Evolutionary conservation across 225 moss, liverwort and hornwort genomes (phyloP), one percentile per base, ranked within the genome.

Genomic region (Polytrichum formosum): DNA sequence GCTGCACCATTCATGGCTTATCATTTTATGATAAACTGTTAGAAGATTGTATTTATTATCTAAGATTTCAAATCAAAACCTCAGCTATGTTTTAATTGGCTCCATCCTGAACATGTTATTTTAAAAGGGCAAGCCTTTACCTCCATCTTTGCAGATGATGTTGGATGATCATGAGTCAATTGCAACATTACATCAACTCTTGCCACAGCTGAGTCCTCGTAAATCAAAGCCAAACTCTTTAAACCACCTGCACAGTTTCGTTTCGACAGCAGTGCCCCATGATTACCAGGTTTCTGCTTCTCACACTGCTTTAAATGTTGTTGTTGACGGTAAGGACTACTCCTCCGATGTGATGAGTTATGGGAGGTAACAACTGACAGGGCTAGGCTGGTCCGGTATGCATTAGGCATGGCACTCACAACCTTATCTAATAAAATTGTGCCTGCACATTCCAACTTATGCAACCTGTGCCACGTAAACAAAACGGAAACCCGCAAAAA

Each of bases 381-480:
- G 22, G 71, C 77, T 16, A 86, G 30, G 54, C 74, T 82, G 18
- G 83, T 86, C 31, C 54, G 74, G 33, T 80, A 80, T 20, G 75
- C 35, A 2, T 64, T 26, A 10, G 80, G 80, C 79, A 86, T 78
- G 28, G 83, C 77, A 63, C 55, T 28, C 20, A 75, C 67, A 71
- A 86, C 83, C 68, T 75, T 82, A 26, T 77, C 77, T 70, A 86
- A 61, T 26, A 77, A 73, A 29, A 83, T 29, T 29, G 16, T 74
- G 26, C 83, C 83, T 18, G 28, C 63, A 55, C 79, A 86, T 60
- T 82, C 75, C 37, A 75, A 20, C 26, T 54, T 67, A 60, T 86
- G 77, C 0, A 77, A 70, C 1, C 22, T 64, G 54, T 80, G 80
- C 86, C 86, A 86, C 0, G 66, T 73, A 55, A 86, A 56, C 6